Conservation (phyloP, 345 rosid species). For the Linum trigynum region DNA sequence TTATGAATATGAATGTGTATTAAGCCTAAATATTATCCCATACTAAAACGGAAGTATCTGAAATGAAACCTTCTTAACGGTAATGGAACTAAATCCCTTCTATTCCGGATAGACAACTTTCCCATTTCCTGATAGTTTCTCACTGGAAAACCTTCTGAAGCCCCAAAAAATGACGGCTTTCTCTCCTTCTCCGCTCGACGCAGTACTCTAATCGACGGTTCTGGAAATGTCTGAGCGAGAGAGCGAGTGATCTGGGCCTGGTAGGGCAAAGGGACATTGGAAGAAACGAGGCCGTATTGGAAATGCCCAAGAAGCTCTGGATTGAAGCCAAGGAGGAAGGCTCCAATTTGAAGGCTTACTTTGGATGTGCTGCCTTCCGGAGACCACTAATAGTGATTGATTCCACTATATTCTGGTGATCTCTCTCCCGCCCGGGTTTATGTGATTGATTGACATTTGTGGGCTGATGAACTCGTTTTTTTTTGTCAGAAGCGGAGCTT, state of each 20-base stretch:
- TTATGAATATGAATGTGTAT: no score
- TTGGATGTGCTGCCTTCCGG: constrained; percentile 58
- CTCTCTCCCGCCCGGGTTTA: background rate
- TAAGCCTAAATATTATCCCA: no score
- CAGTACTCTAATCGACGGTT: constrained; percentile 24
- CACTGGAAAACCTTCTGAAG: background rate
- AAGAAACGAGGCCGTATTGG: constrained; percentile 75
- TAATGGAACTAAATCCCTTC: no score
- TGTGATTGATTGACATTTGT: constrained; percentile 13
- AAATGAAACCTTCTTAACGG: no score
- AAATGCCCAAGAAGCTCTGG: constrained; percentile 75
- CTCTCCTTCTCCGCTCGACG: constrained; percentile 10
- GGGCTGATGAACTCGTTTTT: constrained; percentile 25
- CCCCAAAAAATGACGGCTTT: constrained; percentile 18
- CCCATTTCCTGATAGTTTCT: no score
- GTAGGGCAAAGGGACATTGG: constrained; percentile 62
- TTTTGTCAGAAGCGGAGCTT: constrained; percentile 79
- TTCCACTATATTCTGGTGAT: constrained; percentile 86
- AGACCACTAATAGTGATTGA: constrained; percentile 30
- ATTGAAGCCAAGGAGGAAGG: constrained; percentile 63
- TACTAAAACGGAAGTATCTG: no score
- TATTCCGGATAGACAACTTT: no score
- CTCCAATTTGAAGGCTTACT: constrained; percentile 59
- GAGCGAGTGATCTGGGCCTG: constrained; percentile 58
- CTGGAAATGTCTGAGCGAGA: constrained; percentile 65